phyloP scores from a whole-genome alignment of 257 asterid genomes.

The Ligustrum vulgare region DNA sequence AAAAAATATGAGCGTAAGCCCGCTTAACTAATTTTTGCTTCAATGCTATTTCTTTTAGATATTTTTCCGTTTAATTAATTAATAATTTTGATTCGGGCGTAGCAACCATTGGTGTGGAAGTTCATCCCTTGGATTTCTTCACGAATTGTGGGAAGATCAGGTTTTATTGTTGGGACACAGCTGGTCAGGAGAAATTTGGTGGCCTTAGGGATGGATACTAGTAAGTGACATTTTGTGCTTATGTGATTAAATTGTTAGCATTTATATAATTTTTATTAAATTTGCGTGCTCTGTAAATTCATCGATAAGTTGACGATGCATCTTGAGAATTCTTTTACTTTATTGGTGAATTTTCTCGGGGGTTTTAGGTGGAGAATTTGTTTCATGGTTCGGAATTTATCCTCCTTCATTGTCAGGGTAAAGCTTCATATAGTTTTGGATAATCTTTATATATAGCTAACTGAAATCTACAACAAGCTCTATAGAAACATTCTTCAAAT shows the following conservation, averaged over 20 bases:
- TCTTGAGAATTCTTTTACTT: not conserved
- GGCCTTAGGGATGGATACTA: constrained; percentile 96
- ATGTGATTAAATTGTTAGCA: not conserved
- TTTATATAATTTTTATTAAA: not conserved
- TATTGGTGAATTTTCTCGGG: not conserved
- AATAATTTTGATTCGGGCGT: constrained; percentile 9
- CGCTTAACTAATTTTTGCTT: not conserved
- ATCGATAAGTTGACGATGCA: not conserved
- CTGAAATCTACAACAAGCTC: not conserved
- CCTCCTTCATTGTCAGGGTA: not conserved
- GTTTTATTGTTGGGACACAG: constrained; percentile 93
- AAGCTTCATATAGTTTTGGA: not conserved
- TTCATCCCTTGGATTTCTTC: constrained; percentile 81
- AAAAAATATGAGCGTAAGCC: constrained; percentile 88
- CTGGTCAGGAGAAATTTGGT: constrained; percentile 94
- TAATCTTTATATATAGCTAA: not conserved
- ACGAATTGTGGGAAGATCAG: constrained; percentile 79
- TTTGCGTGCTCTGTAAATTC: not conserved
- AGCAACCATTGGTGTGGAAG: constrained; percentile 95
- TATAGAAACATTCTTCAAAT: not conserved
- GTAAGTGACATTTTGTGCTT: constrained; percentile 41
- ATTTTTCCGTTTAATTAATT: not conserved
- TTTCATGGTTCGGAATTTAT: not conserved
- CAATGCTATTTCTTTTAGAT: not conserved
- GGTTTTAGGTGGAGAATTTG: not conserved